These are phyloP conservation scores for Sporothrix pallida DNA, from an alignment of 2,329 filamentous ascomycete genomes.

Conservation along the genomic window DNA sequence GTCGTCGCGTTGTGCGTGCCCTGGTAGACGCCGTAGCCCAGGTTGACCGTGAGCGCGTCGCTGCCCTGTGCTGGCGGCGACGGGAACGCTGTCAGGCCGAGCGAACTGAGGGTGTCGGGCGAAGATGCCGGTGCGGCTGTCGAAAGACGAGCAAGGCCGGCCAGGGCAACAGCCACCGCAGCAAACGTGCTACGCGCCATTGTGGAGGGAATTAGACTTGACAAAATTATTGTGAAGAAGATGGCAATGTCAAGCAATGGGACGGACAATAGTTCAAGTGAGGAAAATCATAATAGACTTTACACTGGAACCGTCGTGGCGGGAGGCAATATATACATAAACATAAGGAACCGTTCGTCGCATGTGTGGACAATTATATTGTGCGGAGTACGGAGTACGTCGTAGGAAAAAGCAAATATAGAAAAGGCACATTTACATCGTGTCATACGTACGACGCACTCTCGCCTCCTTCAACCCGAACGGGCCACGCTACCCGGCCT, in stretches of 20 bases:
- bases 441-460: background rate
- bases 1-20: slow-evolving; percentile 12
- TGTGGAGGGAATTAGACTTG: background rate
- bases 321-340: too few relatives aligned
- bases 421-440: too few relatives aligned
- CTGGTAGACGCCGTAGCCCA: slow-evolving; percentile 31
- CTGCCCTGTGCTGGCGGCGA: slow-evolving; percentile 34
- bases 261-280: background rate
- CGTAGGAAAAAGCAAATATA: too few relatives aligned
- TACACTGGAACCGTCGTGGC: too few relatives aligned
- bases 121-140: background rate
- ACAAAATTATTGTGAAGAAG: background rate
- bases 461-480: slow-evolving; percentile 13
- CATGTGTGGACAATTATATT: too few relatives aligned
- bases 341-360: too few relatives aligned
- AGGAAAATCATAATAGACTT: background rate
- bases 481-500: background rate
- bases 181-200: background rate
- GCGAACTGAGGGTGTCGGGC: background rate
- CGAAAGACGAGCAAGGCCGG: background rate
- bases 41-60: slow-evolving; percentile 21
- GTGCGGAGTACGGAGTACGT: too few relatives aligned
- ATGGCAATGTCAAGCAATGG: background rate
- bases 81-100: slow-evolving; percentile 14
- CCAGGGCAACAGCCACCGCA: background rate